phyloP scores from a whole-genome alignment of 768 basidiomycete species.

The Mycena chlorophos region DNA sequence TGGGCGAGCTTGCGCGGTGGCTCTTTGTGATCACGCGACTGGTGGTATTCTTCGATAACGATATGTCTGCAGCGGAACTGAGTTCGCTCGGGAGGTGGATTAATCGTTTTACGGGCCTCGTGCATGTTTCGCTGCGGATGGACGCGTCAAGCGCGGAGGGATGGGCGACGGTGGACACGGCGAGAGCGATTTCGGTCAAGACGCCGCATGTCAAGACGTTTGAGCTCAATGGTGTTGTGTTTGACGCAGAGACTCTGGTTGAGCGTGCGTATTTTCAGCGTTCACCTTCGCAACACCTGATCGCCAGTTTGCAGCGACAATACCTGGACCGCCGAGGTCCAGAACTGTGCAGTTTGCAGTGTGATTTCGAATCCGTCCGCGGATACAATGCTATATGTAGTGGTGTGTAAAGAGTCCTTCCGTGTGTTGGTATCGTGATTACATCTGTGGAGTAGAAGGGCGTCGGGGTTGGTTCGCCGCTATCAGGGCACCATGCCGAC shows the following conservation, averaged over 20 bases:
- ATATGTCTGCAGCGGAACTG: conserved; percentile 7
- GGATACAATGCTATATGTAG: too few species aligned
- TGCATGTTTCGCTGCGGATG: conserved; percentile 14
- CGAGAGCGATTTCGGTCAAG: conserved; percentile 6
- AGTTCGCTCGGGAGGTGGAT: conserved; percentile 19
- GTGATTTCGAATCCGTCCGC: too few species aligned
- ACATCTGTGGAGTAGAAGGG: too few species aligned
- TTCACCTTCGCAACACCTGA: background rate
- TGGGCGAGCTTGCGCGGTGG: background rate
- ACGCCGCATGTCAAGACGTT: conserved; percentile 13
- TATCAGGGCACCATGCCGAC: too few species aligned
- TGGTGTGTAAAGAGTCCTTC: too few species aligned
- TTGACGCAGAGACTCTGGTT: background rate
- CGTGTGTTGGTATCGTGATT: too few species aligned
- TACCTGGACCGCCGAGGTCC: too few species aligned
- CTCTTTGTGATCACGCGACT: conserved; percentile 15
- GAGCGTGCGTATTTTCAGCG: conserved; percentile 8
- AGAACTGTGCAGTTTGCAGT: too few species aligned
- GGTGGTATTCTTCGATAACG: conserved; percentile 10
- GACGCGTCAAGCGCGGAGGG: background rate
- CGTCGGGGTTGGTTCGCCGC: too few species aligned
- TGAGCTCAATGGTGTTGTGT: conserved; percentile 15
- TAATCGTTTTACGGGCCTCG: conserved; percentile 11
- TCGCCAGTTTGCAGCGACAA: too few species aligned
- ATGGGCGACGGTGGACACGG: conserved; percentile 7